These are phyloP conservation scores for Pseudogymnoascus sp. DNA, from an alignment of 2,329 filamentous ascomycete genomes.

Conservation along the genomic window DNA sequence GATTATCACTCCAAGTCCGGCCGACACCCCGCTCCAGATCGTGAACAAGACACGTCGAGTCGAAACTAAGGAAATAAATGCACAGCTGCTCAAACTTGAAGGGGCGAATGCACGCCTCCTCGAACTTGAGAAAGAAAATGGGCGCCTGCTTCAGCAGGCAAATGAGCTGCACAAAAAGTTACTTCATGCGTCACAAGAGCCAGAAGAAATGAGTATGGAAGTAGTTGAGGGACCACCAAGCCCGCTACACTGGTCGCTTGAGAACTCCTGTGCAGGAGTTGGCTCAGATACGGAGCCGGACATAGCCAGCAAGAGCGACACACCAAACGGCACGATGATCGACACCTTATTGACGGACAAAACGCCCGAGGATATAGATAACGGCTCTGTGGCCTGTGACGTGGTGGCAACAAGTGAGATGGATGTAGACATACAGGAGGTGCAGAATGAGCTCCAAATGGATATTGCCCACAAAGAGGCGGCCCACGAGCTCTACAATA, in stretches of 20 bases:
- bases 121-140: slow-evolving; percentile 9
- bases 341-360: background rate
- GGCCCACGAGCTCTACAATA: slow-evolving; percentile 7
- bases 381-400: background rate
- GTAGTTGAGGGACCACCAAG: slow-evolving; percentile 9
- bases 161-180: slow-evolving; percentile 7
- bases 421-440: slow-evolving; percentile 12
- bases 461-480: slow-evolving; percentile 10
- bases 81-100: background rate
- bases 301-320: background rate
- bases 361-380: background rate
- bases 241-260: background rate
- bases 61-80: background rate
- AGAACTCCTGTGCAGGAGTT: background rate
- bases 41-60: slow-evolving; percentile 10
- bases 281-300: slow-evolving; percentile 5
- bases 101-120: slow-evolving; percentile 5
- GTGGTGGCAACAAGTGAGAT: background rate
- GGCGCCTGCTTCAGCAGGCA: slow-evolving; percentile 11
- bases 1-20: background rate
- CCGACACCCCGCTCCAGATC: slow-evolving; percentile 11
- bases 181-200: background rate
- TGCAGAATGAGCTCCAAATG: slow-evolving; percentile 4
- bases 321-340: slow-evolving; percentile 9
- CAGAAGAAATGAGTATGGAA: background rate